phyloP scores from a whole-genome alignment of 306 rosid genomes.

The Rubus parviflorus region DNA sequence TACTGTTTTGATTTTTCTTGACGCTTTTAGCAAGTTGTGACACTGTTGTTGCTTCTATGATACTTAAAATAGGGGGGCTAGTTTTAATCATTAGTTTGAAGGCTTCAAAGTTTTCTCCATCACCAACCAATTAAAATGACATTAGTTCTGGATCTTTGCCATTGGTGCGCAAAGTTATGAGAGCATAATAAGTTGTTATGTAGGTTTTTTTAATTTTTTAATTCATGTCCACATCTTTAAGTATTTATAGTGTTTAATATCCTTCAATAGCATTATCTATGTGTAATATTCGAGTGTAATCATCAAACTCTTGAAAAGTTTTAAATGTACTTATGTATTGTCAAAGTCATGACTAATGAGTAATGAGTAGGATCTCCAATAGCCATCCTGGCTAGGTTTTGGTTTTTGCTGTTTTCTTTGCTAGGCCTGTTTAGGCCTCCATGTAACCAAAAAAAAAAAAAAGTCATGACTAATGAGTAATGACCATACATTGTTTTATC shows the following conservation, averaged over 20 bases:
- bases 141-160: constrained; percentile 25
- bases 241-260: not conserved
- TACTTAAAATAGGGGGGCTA: not conserved
- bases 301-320: not conserved
- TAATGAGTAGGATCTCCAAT: no score
- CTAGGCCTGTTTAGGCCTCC: no score
- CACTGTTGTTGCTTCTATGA: not conserved
- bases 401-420: no score
- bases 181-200: constrained; percentile 38
- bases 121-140: constrained; percentile 74
- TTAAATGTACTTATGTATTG: not conserved
- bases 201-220: constrained; percentile 31
- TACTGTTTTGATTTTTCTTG: not conserved
- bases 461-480: not conserved
- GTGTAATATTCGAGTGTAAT: not conserved
- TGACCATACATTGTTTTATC: no score
- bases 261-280: not conserved
- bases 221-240: constrained; percentile 27
- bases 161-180: constrained; percentile 34
- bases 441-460: no score
- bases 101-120: constrained; percentile 39
- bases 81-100: constrained; percentile 30
- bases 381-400: no score
- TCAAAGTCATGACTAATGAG: not conserved
- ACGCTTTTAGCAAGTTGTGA: not conserved